Conservation (phyloP, 1,284 basidiomycete species). For the Caloboletus inedulis region DNA sequence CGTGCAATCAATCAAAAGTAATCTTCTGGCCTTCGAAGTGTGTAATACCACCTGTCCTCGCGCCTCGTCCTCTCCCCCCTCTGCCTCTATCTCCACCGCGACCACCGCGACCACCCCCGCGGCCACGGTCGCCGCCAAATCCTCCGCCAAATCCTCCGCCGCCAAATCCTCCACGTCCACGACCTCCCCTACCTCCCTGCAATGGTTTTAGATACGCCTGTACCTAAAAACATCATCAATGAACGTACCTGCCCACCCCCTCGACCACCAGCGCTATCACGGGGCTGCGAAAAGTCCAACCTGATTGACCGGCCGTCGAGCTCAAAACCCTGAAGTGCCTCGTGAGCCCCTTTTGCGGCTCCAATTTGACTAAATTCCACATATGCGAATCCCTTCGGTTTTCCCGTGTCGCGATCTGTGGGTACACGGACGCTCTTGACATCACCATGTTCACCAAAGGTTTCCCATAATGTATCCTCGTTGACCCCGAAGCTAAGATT, state of each 20-base stretch:
- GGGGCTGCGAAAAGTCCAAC: constrained; percentile 88
- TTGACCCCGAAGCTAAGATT: constrained; percentile 81
- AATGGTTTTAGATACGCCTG: constrained; percentile 11
- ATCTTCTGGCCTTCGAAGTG: constrained; percentile 79
- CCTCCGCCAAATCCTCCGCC: constrained; percentile 27
- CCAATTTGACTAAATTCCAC: constrained; percentile 88
- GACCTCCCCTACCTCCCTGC: constrained; percentile 31
- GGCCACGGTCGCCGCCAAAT: constrained; percentile 39
- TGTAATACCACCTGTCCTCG: constrained; percentile 73
- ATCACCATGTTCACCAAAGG: constrained; percentile 88
- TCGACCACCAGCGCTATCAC: constrained; percentile 59
- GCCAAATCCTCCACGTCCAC: constrained; percentile 41
- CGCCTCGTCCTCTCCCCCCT: constrained; percentile 47
- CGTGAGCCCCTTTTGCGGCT: constrained; percentile 79
- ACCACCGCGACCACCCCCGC: constrained; percentile 37
- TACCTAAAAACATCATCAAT: constrained; percentile 26
- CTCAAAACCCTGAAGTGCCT: constrained; percentile 68
- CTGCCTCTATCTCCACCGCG: constrained; percentile 41
- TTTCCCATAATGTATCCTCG: constrained; percentile 89
- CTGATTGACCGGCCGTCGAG: constrained; percentile 82
- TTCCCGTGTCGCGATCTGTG: constrained; percentile 89
- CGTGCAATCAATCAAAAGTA: constrained; percentile 50
- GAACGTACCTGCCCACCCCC: constrained; percentile 41
- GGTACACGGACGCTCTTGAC: constrained; percentile 89
- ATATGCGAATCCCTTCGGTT: constrained; percentile 96